These are phyloP conservation scores for Scheffersomyces illinoinensis DNA, from an alignment of 1,139 yeast species.

Conservation along the genomic window DNA sequence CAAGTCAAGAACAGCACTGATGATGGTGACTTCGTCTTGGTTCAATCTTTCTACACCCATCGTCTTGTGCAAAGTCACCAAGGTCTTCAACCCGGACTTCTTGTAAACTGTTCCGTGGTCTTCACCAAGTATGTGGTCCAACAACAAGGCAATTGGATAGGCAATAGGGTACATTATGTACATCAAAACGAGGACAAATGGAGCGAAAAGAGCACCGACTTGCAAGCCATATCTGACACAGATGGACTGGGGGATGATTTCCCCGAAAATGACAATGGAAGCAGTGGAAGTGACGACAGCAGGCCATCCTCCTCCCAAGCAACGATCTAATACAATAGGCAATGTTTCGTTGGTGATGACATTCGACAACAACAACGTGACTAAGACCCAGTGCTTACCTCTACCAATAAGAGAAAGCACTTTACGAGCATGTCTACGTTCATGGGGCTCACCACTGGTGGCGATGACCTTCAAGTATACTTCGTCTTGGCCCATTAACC, in stretches of 20 bases:
- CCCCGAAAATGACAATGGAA: conserved; percentile 92
- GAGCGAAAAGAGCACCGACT: conserved; percentile 88
- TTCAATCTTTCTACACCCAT: conserved; percentile 95
- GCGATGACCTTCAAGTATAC: conserved; percentile 78
- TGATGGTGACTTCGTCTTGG: conserved; percentile 94
- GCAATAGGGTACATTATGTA: conserved; percentile 90
- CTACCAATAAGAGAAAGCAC: conserved; percentile 72
- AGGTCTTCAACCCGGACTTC: conserved; percentile 87
- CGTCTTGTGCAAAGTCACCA: conserved; percentile 88
- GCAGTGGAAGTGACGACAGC: conserved; percentile 94
- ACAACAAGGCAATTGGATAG: conserved; percentile 79
- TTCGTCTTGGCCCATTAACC: conserved; percentile 97
- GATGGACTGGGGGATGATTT: conserved; percentile 90
- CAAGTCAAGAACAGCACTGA: conserved; percentile 88
- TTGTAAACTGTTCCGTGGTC: conserved; percentile 96
- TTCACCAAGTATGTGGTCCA: conserved; percentile 86
- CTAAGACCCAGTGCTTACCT: conserved; percentile 98
- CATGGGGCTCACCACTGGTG: conserved; percentile 56
- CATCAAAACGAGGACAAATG: conserved; percentile 84
- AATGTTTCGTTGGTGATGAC: conserved; percentile 94
- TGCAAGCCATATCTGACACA: conserved; percentile 92
- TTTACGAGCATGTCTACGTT: conserved; percentile 68
- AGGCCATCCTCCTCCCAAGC: conserved; percentile 97
- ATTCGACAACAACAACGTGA: conserved; percentile 79
- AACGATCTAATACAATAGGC: conserved; percentile 90